phyloP scores from a whole-genome alignment of 441 rosid species.

The Manihot esculenta region DNA sequence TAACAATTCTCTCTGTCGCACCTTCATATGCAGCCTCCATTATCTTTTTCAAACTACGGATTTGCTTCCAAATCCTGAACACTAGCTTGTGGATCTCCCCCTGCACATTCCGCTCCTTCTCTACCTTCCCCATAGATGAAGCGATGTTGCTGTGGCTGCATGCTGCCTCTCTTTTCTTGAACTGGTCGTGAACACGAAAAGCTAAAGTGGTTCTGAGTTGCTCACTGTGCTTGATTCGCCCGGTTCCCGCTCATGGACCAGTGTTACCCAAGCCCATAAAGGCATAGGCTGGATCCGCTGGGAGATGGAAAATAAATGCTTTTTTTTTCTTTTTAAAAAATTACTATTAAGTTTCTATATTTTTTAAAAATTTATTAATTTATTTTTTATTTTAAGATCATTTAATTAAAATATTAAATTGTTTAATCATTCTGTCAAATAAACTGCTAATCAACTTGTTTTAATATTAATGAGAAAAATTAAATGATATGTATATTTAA shows the following conservation, averaged over 20 bases:
- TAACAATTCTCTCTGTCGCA: constrained; percentile 50
- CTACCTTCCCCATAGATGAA: background rate
- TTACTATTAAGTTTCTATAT: no score
- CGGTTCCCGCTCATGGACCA: background rate
- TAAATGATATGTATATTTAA: no score
- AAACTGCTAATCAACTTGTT: no score
- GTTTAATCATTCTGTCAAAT: no score
- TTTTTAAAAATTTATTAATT: no score
- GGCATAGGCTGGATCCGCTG: background rate
- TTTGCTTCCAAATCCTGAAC: background rate
- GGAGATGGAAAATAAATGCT: no score
- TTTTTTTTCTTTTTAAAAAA: no score
- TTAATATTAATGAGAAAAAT: no score
- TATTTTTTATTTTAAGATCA: no score
- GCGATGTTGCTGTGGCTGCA: background rate
- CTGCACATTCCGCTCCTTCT: background rate
- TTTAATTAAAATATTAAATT: no score
- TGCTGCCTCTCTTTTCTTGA: background rate
- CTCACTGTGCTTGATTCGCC: background rate
- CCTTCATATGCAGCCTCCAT: constrained; percentile 73
- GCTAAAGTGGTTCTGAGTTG: constrained; percentile 2
- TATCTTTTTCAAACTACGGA: background rate
- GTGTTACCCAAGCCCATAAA: background rate
- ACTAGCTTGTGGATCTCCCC: constrained; percentile 5
- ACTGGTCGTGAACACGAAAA: background rate